Base-by-base conservation (phyloP, 805 yeast species). In the Kurtzmaniella cleridarum region DNA sequence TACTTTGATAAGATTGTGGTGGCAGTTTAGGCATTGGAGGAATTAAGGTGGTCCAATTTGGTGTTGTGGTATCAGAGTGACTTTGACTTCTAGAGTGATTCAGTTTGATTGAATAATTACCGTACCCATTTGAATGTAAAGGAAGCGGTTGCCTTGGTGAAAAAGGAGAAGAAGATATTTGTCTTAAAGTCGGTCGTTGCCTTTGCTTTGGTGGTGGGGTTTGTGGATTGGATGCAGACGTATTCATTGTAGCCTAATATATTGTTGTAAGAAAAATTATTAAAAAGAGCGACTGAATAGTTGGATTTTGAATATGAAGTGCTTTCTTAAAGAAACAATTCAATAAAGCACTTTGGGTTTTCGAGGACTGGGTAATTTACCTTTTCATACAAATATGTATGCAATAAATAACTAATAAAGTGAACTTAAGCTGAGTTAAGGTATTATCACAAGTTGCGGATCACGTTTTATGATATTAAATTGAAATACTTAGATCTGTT, bases 21-120 rank as follows among this genome's bases (percentile, higher is more conserved):
- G 57, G 53, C 30, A 43, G 46, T 10, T 51, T 27, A 11, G 60
- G 62, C 49, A 59, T 43, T 11, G 67, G 69, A n/a, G 69, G 67
- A 15, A 62, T 62, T 30, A 62, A 48, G 10, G 60, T 36, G 11
- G 61, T 55, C 66, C 66, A 60, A 40, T 55, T 49, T 8, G 54
- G 24, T 17, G 40, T 35, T 11, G 41, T 38, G 14, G 28, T 24
- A 13, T 39, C 40, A 32, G n/a, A n/a, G 16, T 30, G 33, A 23
- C 42, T 39, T 8, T 38, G 41, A 27, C 42, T 39, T 23, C 44
- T 43, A 9, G 48, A 36, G 26, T 39, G 47, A 8, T 28, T 34
- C 18, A 31, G 34, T 13, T 27, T 23, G 27, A 9, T 13, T 17
- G 18, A 30, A 12, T 17, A 6, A 15, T 17, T 31, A 12, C 23